A percentile compares a stretch with the other conserved stretches of the same genome.
These are phyloP conservation scores for Saccharomycopsis hybrid DNA, from an alignment of 1,139 yeast genomes.

Conservation along the genomic window DNA sequence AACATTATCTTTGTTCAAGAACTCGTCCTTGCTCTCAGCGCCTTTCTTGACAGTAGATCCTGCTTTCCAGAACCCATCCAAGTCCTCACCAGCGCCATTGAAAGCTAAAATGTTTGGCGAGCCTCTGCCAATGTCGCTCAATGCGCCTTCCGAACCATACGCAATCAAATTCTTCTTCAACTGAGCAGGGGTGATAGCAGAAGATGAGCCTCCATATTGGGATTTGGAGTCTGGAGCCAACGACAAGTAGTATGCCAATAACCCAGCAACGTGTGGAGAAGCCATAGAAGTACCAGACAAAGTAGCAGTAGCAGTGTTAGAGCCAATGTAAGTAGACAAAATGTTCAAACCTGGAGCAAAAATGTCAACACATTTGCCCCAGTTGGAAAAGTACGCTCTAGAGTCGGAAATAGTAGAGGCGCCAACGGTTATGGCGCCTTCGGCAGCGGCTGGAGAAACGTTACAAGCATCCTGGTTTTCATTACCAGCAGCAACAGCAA, in stretches of 20 bases:
- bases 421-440: slow-evolving; percentile 72
- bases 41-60: background rate
- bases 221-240: slow-evolving; percentile 84
- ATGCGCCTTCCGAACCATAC: slow-evolving; percentile 64
- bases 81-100: slow-evolving; percentile 73
- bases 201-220: slow-evolving; percentile 57
- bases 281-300: slow-evolving; percentile 99
- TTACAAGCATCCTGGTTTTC: slow-evolving; percentile 81
- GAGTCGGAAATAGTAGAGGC: slow-evolving; percentile 71
- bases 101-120: slow-evolving; percentile 87
- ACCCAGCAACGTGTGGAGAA: slow-evolving; percentile 93
- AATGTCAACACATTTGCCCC: slow-evolving; percentile 78
- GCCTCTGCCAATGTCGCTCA: slow-evolving; percentile 68
- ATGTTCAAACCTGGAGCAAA: slow-evolving; percentile 83
- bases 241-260: slow-evolving; percentile 81
- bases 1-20: background rate
- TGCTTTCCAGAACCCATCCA: slow-evolving; percentile 12
- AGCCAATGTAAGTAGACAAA: slow-evolving; percentile 81
- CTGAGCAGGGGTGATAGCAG: slow-evolving; percentile 68
- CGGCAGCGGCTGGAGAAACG: slow-evolving; percentile 77
- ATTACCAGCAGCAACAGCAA: slow-evolving; percentile 89
- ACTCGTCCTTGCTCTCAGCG: too few relatives aligned
- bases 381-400: slow-evolving; percentile 77
- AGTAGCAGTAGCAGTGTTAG: slow-evolving; percentile 76
- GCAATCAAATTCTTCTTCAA: slow-evolving; percentile 82